Conservation (phyloP, 306 rosid species). For the Astragalus membranaceus region DNA sequence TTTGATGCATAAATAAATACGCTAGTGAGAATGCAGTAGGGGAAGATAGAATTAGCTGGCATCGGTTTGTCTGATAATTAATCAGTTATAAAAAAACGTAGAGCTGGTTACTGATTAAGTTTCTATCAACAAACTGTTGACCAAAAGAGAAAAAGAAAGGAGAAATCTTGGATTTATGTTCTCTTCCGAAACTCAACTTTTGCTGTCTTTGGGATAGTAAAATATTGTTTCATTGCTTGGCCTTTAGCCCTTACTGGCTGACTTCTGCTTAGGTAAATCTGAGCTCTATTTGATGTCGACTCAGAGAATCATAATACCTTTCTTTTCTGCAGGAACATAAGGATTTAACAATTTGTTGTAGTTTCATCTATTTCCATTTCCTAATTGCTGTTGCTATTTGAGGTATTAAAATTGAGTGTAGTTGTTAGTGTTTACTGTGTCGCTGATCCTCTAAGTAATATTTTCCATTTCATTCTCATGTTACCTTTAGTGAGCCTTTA, state of each 20-base stretch:
- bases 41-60: background rate
- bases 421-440: background rate
- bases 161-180: no score
- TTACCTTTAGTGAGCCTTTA: background rate
- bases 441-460: background rate
- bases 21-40: background rate
- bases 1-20: background rate
- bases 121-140: background rate
- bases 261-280: background rate
- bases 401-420: background rate
- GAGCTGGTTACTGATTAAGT: background rate
- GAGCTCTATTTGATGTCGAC: background rate
- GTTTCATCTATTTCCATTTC: background rate
- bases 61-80: background rate
- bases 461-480: background rate
- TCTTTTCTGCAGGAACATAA: background rate
- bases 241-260: background rate
- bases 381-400: background rate
- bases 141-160: no score
- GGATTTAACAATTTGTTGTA: background rate
- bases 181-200: no score
- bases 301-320: background rate
- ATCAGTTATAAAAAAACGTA: background rate
- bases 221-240: background rate
- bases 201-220: no score